Evolutionary conservation across 306 rosid genomes (phyloP).

Genomic region (Cotoneaster glaucophyllus): DNA sequence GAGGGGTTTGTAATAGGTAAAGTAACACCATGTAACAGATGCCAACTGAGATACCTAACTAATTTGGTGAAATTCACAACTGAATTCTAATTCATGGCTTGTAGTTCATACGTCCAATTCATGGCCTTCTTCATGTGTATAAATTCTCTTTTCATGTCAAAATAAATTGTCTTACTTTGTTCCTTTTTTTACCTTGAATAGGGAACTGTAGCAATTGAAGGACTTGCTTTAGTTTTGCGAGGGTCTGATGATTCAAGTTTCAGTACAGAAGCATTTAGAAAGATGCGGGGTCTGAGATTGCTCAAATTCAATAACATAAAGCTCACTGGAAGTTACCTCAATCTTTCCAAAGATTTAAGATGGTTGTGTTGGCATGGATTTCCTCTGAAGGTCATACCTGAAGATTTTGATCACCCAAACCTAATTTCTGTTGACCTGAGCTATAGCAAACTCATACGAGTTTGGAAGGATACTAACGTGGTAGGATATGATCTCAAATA

Average conservation of each 20-base stretch:
- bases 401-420: background rate
- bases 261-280: slow-evolving; percentile 8
- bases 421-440: slow-evolving; percentile 27
- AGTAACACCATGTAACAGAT: background rate
- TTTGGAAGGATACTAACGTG: slow-evolving; percentile 22
- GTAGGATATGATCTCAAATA: slow-evolving; percentile 4
- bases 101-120: too few relatives aligned
- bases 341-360: slow-evolving; percentile 17
- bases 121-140: too few relatives aligned
- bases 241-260: background rate
- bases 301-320: slow-evolving; percentile 25
- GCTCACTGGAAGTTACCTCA: slow-evolving; percentile 1
- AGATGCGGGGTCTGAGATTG: slow-evolving; percentile 29
- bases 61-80: too few relatives aligned
- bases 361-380: background rate
- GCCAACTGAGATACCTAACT: background rate
- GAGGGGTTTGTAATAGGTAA: too few relatives aligned
- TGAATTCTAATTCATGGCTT: too few relatives aligned
- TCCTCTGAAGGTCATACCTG: background rate
- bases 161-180: too few relatives aligned
- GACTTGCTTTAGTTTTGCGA: background rate
- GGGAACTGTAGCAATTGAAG: slow-evolving; percentile 8
- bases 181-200: background rate
- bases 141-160: too few relatives aligned
- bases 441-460: slow-evolving; percentile 12